Conservation (phyloP, 176 grass and related monocot species). For the Chrysopogon serrulatus region DNA sequence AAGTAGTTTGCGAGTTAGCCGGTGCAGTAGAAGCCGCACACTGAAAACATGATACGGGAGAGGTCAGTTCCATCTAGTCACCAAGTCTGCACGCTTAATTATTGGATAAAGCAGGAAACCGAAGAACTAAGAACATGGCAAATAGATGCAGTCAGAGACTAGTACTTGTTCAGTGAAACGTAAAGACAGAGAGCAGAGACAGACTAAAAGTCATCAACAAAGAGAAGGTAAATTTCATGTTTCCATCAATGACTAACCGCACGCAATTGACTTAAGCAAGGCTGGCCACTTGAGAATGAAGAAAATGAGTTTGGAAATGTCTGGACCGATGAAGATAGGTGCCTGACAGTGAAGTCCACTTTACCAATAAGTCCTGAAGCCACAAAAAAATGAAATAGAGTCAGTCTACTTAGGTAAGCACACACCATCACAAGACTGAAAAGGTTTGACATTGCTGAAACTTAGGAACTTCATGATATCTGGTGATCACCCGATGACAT, state of each 20-base stretch:
- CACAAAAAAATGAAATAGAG: background rate
- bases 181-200: background rate
- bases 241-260: constrained; percentile 37
- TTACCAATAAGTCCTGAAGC: constrained; percentile 80
- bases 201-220: background rate
- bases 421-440: background rate
- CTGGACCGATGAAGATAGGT: constrained; percentile 76
- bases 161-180: background rate
- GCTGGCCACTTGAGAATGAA: constrained; percentile 70
- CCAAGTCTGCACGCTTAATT: background rate
- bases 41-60: constrained; percentile 29
- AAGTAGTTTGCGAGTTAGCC: constrained; percentile 71
- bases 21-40: constrained; percentile 77
- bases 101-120: constrained; percentile 5
- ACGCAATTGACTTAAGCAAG: constrained; percentile 50
- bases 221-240: background rate
- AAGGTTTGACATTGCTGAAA: background rate
- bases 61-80: constrained; percentile 7
- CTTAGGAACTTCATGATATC: background rate
- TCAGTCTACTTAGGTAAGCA: constrained; percentile 17
- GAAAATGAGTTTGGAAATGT: constrained; percentile 68
- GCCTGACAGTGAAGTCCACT: constrained; percentile 98
- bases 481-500: background rate
- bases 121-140: background rate
- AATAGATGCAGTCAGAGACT: background rate